Percentiles rank a stretch among this genome's conserved stretches.
These are phyloP conservation scores for Biscutella laevigata DNA, from an alignment of 441 rosid genomes.

Conservation along the genomic window DNA sequence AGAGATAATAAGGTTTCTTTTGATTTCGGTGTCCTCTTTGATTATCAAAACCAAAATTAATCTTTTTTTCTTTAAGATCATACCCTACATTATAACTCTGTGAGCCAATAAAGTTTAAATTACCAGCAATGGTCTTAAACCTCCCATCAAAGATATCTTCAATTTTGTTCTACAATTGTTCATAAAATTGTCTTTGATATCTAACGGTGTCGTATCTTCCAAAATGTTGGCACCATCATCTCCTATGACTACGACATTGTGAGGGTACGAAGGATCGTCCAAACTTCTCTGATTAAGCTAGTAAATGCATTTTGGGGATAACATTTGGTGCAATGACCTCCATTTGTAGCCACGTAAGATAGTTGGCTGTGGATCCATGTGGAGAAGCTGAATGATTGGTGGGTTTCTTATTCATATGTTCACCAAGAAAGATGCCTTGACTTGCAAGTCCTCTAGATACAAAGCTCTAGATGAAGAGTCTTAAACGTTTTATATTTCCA, in stretches of 20 bases:
- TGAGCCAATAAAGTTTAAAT: background rate
- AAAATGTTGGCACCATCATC: background rate
- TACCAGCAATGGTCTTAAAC: background rate
- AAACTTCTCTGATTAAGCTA: background rate
- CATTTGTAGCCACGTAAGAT: background rate
- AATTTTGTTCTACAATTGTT: background rate
- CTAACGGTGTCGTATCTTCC: background rate
- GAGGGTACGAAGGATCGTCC: background rate
- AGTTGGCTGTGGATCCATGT: background rate
- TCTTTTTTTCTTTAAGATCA: background rate
- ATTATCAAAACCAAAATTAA: conserved; percentile 8
- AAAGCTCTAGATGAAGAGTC: too few species aligned
- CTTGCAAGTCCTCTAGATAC: background rate
- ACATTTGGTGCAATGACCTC: background rate
- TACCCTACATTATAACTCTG: background rate
- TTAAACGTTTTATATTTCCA: too few species aligned
- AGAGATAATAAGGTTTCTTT: too few species aligned
- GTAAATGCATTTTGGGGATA: background rate
- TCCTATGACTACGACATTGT: conserved; percentile 1
- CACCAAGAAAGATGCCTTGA: background rate
- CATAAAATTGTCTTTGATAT: background rate
- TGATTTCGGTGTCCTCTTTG: too few species aligned
- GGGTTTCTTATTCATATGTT: conserved; percentile 13
- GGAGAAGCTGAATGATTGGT: background rate
- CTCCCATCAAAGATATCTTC: background rate